phyloP scores from a whole-genome alignment of 2,329 filamentous ascomycete species.

The Aspergillus sp. region DNA sequence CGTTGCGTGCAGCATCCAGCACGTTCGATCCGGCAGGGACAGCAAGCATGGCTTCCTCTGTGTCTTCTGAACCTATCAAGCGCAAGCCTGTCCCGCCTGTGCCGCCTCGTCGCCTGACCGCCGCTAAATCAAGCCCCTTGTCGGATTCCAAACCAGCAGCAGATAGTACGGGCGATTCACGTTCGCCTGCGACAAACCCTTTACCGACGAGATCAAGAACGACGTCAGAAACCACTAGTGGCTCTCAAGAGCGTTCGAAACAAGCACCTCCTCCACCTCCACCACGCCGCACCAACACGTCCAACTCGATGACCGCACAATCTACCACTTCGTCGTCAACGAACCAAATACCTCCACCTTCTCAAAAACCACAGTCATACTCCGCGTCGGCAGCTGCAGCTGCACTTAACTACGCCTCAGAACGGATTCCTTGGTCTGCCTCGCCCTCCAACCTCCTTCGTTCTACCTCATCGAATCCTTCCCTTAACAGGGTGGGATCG shows the following conservation, averaged over 20 bases:
- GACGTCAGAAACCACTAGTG: background rate
- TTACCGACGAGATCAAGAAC: constrained; percentile 26
- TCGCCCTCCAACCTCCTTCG: constrained; percentile 18
- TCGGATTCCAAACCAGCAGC: constrained; percentile 16
- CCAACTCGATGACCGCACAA: constrained; percentile 20
- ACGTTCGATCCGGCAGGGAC: constrained; percentile 16
- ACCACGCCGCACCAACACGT: constrained; percentile 31
- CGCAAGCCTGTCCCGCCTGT: constrained; percentile 39
- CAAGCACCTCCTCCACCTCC: constrained; percentile 30
- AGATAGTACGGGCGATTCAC: background rate
- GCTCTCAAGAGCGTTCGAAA: constrained; percentile 20
- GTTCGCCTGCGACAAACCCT: constrained; percentile 15
- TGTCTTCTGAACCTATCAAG: constrained; percentile 22
- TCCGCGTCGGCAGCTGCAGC: constrained; percentile 19
- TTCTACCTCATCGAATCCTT: constrained; percentile 23
- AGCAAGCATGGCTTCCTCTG: constrained; percentile 5
- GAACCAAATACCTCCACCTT: constrained; percentile 14
- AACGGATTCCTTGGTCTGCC: constrained; percentile 23
- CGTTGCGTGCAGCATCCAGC: constrained; percentile 36
- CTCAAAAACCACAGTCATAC: constrained; percentile 25
- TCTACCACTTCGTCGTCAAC: constrained; percentile 12
- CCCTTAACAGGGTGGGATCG: constrained; percentile 16
- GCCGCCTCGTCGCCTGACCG: constrained; percentile 33
- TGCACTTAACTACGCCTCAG: constrained; percentile 32
- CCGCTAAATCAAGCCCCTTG: constrained; percentile 16